phyloP scores from a whole-genome alignment of 1,284 basidiomycete genomes.

The Phenoliferia sp. region DNA sequence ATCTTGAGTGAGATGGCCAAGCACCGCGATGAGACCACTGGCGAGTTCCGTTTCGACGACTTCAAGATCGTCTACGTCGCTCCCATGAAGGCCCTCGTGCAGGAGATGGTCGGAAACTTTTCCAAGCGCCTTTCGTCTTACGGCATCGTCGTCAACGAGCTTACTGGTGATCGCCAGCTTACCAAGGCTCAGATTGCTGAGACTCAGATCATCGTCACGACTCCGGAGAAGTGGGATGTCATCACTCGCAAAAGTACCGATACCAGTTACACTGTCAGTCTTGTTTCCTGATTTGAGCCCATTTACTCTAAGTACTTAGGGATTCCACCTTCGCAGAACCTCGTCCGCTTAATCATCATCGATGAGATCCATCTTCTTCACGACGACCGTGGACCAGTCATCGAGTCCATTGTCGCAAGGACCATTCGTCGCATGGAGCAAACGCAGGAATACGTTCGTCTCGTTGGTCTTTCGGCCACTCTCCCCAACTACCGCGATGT shows the following conservation, averaged over 20 bases:
- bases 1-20: slow-evolving; percentile 84
- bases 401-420: slow-evolving; percentile 86
- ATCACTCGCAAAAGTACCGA: slow-evolving; percentile 98
- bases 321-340: slow-evolving; percentile 50
- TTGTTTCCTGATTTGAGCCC: neutral
- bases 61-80: slow-evolving; percentile 99
- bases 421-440: slow-evolving; percentile 95
- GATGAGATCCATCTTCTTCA: slow-evolving; percentile 98
- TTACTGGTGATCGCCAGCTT: slow-evolving; percentile 96
- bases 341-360: slow-evolving; percentile 93
- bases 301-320: neutral
- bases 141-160: slow-evolving; percentile 85
- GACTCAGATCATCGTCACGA: slow-evolving; percentile 98
- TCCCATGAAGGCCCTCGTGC: slow-evolving; percentile 97
- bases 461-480: slow-evolving; percentile 93
- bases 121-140: slow-evolving; percentile 71
- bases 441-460: slow-evolving; percentile 82
- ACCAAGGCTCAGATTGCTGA: slow-evolving; percentile 96
- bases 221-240: slow-evolving; percentile 99
- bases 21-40: slow-evolving; percentile 74
- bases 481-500: slow-evolving; percentile 98
- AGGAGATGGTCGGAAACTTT: slow-evolving; percentile 96
- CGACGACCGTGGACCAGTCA: slow-evolving; percentile 95
- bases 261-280: slow-evolving; percentile 70
- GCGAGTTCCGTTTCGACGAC: slow-evolving; percentile 76